Evolutionary conservation across 768 basidiomycete genomes (phyloP).

Genomic region (Amanita rimosa): DNA sequence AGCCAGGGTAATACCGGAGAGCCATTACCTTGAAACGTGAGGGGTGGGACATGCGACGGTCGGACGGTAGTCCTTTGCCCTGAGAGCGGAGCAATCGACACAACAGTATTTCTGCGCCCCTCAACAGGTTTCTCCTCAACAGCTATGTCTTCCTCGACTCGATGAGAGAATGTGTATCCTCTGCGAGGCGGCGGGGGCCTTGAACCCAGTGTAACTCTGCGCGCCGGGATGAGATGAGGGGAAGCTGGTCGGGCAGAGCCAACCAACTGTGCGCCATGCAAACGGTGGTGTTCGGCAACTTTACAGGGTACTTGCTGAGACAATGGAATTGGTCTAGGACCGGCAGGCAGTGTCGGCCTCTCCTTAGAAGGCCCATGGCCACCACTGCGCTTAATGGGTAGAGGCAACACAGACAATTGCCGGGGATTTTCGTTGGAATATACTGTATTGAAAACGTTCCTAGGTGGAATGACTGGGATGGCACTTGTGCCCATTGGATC

Average conservation of each 20-base stretch:
- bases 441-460: not conserved
- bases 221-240: constrained; percentile 11
- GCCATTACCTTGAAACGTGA: not conserved
- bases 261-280: not conserved
- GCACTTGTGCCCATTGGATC: not conserved
- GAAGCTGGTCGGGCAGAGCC: constrained; percentile 12
- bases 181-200: constrained; percentile 23
- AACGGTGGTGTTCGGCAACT: constrained; percentile 4
- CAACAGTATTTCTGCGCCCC: not conserved
- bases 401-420: constrained; percentile 3
- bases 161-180: constrained; percentile 24
- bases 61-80: not conserved
- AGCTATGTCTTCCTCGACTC: not conserved
- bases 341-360: constrained; percentile 37
- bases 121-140: not conserved
- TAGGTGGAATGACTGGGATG: not conserved
- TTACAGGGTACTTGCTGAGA: constrained; percentile 8
- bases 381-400: constrained; percentile 12
- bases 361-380: constrained; percentile 19
- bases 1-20: not conserved
- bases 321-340: constrained; percentile 30
- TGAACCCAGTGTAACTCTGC: constrained; percentile 12
- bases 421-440: not conserved
- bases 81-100: not conserved
- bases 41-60: not conserved